A percentile compares a stretch with the other conserved stretches of the same genome.
phyloP scores from a whole-genome alignment of 2,329 filamentous ascomycete genomes.

The Alternaria alternata region DNA sequence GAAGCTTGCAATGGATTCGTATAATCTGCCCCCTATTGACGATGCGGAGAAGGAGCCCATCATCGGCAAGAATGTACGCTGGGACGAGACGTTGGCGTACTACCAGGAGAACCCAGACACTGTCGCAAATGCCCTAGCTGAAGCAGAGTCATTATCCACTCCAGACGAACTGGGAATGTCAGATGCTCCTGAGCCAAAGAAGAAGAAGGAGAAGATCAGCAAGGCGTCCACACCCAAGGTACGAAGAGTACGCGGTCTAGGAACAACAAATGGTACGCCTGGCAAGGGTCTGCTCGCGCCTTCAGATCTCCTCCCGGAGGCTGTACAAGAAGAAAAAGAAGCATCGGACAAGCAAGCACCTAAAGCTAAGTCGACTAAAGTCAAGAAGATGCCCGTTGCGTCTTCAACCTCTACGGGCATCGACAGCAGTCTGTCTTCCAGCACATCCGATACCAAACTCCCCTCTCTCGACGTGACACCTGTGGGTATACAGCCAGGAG shows the following conservation, averaged over 20 bases:
- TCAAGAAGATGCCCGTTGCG: conserved; percentile 34
- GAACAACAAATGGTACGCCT: conserved; percentile 50
- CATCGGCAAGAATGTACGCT: conserved; percentile 51
- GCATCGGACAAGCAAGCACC: conserved; percentile 21
- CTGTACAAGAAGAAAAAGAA: conserved; percentile 36
- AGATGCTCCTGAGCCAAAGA: conserved; percentile 32
- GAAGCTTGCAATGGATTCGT: conserved; percentile 50
- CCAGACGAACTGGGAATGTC: conserved; percentile 44
- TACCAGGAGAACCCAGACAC: conserved; percentile 53
- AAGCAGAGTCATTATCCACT: conserved; percentile 42
- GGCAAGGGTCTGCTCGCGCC: conserved; percentile 46
- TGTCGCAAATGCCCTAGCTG: conserved; percentile 33
- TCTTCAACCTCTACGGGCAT: conserved; percentile 12
- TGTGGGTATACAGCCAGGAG: conserved; percentile 25
- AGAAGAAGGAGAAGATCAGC: conserved; percentile 27
- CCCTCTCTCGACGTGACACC: conserved; percentile 32
- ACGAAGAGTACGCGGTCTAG: conserved; percentile 43
- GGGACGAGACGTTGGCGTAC: conserved; percentile 58
- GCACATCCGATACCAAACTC: conserved; percentile 23
- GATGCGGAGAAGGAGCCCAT: conserved; percentile 25
- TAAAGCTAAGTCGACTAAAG: conserved; percentile 29
- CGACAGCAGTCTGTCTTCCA: conserved; percentile 15
- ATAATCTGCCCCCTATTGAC: conserved; percentile 22
- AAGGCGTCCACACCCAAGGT: conserved; percentile 45
- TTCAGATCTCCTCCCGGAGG: conserved; percentile 41